A percentile compares a stretch with the other conserved stretches of the same genome.
phyloP scores from a whole-genome alignment of 2,329 filamentous ascomycete genomes.

The Nectriaceae sp. region DNA sequence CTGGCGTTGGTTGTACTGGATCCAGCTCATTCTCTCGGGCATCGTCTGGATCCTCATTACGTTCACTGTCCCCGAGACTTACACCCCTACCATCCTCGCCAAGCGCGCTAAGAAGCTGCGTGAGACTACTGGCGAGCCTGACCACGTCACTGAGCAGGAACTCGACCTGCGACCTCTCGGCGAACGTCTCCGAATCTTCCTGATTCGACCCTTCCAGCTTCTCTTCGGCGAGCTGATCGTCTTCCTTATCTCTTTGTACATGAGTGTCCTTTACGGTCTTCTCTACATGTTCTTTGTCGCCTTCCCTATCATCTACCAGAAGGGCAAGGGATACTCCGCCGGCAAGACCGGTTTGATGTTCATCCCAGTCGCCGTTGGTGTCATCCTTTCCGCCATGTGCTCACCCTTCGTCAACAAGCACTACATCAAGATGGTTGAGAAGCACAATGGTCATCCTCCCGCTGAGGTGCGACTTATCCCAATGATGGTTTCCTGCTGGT shows the following conservation, averaged over 20 bases:
- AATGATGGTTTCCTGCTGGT: slow-evolving; percentile 79
- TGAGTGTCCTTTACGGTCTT: slow-evolving; percentile 77
- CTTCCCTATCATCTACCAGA: slow-evolving; percentile 71
- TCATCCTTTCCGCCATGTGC: slow-evolving; percentile 66
- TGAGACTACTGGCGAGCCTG: slow-evolving; percentile 64
- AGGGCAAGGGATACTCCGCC: slow-evolving; percentile 76
- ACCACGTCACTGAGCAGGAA: slow-evolving; percentile 78
- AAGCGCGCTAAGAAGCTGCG: slow-evolving; percentile 71
- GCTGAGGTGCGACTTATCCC: slow-evolving; percentile 78
- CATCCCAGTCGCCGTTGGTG: slow-evolving; percentile 78
- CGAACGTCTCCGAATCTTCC: slow-evolving; percentile 72
- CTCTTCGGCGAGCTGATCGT: slow-evolving; percentile 85
- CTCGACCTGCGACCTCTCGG: slow-evolving; percentile 70
- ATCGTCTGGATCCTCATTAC: slow-evolving; percentile 74
- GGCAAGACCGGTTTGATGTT: slow-evolving; percentile 83
- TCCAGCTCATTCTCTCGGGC: slow-evolving; percentile 76
- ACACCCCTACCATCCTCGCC: slow-evolving; percentile 76
- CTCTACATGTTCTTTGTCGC: slow-evolving; percentile 79
- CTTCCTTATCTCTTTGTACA: slow-evolving; percentile 80
- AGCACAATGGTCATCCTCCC: slow-evolving; percentile 71
- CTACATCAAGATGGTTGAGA: slow-evolving; percentile 65
- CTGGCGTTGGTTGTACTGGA: slow-evolving; percentile 87
- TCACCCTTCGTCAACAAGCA: slow-evolving; percentile 78
- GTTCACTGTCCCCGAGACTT: slow-evolving; percentile 90
- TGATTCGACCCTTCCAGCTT: slow-evolving; percentile 82